Percentiles rank a stretch among this genome's conserved stretches.
Evolutionary conservation across 108 stramenopile genomes (phyloP).

Genomic region (Thalassiosira profunda): DNA sequence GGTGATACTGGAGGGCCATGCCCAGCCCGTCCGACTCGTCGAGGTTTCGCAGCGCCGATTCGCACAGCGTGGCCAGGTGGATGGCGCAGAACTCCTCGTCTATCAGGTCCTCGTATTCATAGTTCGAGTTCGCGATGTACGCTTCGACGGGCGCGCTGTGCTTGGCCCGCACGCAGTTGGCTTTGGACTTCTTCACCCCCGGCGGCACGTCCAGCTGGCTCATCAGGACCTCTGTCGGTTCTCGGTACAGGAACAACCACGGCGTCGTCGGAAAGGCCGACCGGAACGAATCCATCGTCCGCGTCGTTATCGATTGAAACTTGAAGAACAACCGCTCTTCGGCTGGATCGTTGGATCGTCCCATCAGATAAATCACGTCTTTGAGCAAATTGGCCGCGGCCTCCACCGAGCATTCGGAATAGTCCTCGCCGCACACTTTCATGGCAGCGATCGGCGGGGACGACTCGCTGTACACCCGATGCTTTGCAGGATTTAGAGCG

Average conservation of each 20-base stretch:
- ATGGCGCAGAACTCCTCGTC: conserved; percentile 82
- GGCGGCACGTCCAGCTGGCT: conserved; percentile 64
- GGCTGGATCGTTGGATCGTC: conserved; percentile 66
- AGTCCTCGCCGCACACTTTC: conserved; percentile 62
- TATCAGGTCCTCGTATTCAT: conserved; percentile 27
- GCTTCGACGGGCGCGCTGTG: conserved; percentile 1
- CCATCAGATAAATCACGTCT: conserved; percentile 80
- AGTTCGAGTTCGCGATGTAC: conserved; percentile 43
- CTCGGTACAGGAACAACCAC: conserved; percentile 95
- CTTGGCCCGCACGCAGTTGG: conserved; percentile 57
- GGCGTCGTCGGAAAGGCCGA: conserved; percentile 92
- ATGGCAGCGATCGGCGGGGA: conserved; percentile 74
- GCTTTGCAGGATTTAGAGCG: conserved; percentile 71
- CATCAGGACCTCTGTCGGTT: conserved; percentile 97
- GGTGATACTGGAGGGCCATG: conserved; percentile 70
- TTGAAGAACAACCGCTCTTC: conserved; percentile 94
- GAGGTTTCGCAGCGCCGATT: conserved; percentile 61
- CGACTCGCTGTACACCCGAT: conserved; percentile 90
- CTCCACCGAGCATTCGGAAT: conserved; percentile 34
- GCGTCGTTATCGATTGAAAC: conserved; percentile 89
- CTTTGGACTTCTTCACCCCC: conserved; percentile 30
- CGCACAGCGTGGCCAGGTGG: conserved; percentile 80
- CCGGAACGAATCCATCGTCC: conserved; percentile 67
- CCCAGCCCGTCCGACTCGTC: conserved; percentile 53
- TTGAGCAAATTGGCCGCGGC: conserved; percentile 56